Conservation (phyloP, 2,329 filamentous ascomycete genomes). For the Fusarium sp. region DNA sequence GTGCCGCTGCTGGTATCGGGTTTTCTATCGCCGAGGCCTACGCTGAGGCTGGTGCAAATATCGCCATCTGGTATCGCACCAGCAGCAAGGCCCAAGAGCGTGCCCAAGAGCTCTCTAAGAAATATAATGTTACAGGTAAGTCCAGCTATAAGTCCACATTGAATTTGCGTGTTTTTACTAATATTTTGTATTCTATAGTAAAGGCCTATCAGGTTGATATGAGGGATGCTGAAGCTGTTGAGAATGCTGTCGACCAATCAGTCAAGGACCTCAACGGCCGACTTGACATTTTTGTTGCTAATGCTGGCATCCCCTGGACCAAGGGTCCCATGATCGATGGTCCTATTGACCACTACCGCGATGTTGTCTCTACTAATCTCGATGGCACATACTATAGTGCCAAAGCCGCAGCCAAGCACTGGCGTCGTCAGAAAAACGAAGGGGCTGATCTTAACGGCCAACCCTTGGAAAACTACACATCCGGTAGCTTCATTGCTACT, state of each 20-base stretch:
- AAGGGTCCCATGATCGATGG: slow-evolving; percentile 76
- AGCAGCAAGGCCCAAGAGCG: slow-evolving; percentile 71
- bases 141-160: background rate
- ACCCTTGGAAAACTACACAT: slow-evolving; percentile 45
- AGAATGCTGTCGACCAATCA: slow-evolving; percentile 62
- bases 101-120: slow-evolving; percentile 71
- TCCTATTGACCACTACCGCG: slow-evolving; percentile 72
- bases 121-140: slow-evolving; percentile 74
- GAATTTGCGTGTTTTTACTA: slow-evolving; percentile 16
- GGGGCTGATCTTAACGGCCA: slow-evolving; percentile 58
- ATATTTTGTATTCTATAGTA: slow-evolving; percentile 57
- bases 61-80: slow-evolving; percentile 76
- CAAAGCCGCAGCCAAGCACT: slow-evolving; percentile 74
- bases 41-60: slow-evolving; percentile 76
- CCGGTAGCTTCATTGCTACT: slow-evolving; percentile 66
- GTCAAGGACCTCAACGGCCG: slow-evolving; percentile 76
- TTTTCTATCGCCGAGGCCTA: slow-evolving; percentile 71
- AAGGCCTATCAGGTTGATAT: slow-evolving; percentile 72
- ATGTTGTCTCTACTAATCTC: slow-evolving; percentile 76
- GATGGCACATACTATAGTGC: slow-evolving; percentile 83
- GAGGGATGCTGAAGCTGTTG: slow-evolving; percentile 63
- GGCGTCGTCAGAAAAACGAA: slow-evolving; percentile 75
- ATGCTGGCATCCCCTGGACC: slow-evolving; percentile 80
- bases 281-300: slow-evolving; percentile 82
- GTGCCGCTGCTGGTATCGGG: slow-evolving; percentile 74